These are phyloP conservation scores for Colletotrichum incanum DNA, from an alignment of 2,329 filamentous ascomycete genomes.

Conservation along the genomic window DNA sequence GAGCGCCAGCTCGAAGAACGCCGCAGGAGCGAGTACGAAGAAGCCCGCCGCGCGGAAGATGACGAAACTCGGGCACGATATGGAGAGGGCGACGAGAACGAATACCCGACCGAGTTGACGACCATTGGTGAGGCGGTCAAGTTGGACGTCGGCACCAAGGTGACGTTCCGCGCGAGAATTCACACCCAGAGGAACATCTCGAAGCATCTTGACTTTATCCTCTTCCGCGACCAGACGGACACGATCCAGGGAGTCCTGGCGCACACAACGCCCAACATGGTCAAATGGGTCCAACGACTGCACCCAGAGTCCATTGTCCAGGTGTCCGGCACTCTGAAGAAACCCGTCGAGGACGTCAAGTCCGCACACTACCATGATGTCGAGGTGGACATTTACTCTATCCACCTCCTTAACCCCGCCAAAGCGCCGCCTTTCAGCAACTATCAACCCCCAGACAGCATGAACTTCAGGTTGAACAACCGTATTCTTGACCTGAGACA, in stretches of 20 bases:
- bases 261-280: conserved; percentile 75
- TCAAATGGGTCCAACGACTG: conserved; percentile 90
- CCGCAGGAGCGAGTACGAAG: conserved; percentile 21
- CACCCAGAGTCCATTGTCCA: conserved; percentile 84
- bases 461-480: conserved; percentile 48
- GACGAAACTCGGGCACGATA: conserved; percentile 37
- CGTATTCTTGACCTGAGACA: conserved; percentile 89
- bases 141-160: conserved; percentile 53
- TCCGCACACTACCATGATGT: conserved; percentile 83
- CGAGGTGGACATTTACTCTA: conserved; percentile 78
- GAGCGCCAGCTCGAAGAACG: conserved; percentile 35
- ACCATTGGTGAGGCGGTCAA: conserved; percentile 38
- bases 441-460: conserved; percentile 56
- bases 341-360: conserved; percentile 81
- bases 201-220: conserved; percentile 85
- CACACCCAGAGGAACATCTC: conserved; percentile 88
- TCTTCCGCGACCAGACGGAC: conserved; percentile 86
- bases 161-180: conserved; percentile 70
- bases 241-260: conserved; percentile 88
- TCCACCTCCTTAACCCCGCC: conserved; percentile 68
- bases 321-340: conserved; percentile 81
- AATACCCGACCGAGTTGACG: conserved; percentile 32
- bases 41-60: conserved; percentile 35
- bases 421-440: conserved; percentile 67
- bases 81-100: conserved; percentile 28